Evolutionary conservation across 257 asterid genomes (phyloP).

Genomic region (Nicotiana benthamiana): DNA sequence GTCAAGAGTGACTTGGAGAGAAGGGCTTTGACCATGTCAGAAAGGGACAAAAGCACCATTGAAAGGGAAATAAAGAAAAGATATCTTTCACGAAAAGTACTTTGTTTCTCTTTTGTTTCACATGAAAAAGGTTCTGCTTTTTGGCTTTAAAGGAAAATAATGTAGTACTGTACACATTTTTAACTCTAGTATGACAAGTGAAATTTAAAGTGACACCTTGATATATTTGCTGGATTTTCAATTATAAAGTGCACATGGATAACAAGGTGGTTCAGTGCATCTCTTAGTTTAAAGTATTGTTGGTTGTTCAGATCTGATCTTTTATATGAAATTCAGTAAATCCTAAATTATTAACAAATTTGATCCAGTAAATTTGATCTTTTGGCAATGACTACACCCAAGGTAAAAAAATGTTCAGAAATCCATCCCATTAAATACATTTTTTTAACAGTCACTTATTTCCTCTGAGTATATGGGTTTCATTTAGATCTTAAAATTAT

Average conservation of each 20-base stretch:
- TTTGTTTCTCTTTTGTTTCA: not conserved
- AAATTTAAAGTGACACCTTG: not conserved
- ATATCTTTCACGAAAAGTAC: not conserved
- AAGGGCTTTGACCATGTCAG: slow-evolving; percentile 30
- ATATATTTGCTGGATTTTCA: not conserved
- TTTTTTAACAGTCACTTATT: no score
- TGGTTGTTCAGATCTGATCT: not conserved
- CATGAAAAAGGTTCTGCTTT: not conserved
- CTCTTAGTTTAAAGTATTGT: not conserved
- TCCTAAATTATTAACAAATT: no score
- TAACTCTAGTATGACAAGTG: not conserved
- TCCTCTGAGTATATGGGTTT: no score
- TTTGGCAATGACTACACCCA: no score
- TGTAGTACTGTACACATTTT: not conserved
- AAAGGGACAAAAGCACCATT: slow-evolving; percentile 19
- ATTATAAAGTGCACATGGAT: not conserved
- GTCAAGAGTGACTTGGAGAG: slow-evolving; percentile 12
- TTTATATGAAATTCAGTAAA: no score
- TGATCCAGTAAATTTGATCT: no score
- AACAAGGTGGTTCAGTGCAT: not conserved
- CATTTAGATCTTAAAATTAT: no score
- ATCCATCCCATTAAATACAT: no score
- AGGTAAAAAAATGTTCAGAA: no score
- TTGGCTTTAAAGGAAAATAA: not conserved
- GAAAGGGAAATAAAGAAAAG: slow-evolving; percentile 7